Evolutionary conservation across 805 yeast species (phyloP).

Genomic region (Candida krabiensis): DNA sequence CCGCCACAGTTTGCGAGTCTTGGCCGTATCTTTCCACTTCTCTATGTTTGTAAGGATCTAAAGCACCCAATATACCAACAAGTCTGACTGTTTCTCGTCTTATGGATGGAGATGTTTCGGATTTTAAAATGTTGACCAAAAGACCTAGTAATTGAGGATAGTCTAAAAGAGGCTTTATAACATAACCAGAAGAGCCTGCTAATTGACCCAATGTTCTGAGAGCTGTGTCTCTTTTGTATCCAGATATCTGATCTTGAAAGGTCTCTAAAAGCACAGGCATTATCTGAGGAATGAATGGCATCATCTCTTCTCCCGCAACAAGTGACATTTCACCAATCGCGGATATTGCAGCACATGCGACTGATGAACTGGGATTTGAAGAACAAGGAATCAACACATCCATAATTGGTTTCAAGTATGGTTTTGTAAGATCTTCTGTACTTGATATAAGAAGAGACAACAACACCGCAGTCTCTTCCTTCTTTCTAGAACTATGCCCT

Average conservation of each 20-base stretch:
- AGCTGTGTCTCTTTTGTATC: conserved; percentile 86
- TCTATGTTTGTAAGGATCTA: conserved; percentile 94
- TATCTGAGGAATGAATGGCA: conserved; percentile 65
- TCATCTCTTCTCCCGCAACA: conserved; percentile 85
- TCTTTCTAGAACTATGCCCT: conserved; percentile 62
- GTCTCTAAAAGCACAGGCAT: conserved; percentile 89
- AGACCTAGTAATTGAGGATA: conserved; percentile 87
- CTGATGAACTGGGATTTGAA: conserved; percentile 69
- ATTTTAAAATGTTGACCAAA: conserved; percentile 75
- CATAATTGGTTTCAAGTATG: conserved; percentile 89
- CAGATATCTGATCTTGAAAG: conserved; percentile 90
- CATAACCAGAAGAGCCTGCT: conserved; percentile 90
- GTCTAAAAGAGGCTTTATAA: conserved; percentile 87
- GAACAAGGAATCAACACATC: conserved; percentile 80
- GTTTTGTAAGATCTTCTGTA: conserved; percentile 80
- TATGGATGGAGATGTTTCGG: conserved; percentile 71
- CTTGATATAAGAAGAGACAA: conserved; percentile 72
- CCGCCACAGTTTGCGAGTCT: conserved; percentile 45
- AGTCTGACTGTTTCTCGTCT: conserved; percentile 87
- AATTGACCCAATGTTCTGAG: conserved; percentile 83
- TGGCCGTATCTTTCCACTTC: conserved; percentile 69
- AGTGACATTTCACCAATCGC: conserved; percentile 88
- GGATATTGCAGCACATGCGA: conserved; percentile 79
- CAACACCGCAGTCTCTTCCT: conserved; percentile 83
- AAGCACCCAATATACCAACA: conserved; percentile 91